Base-by-base conservation (phyloP, 2,329 filamentous ascomycete species). In the Claviceps pusilla region DNA sequence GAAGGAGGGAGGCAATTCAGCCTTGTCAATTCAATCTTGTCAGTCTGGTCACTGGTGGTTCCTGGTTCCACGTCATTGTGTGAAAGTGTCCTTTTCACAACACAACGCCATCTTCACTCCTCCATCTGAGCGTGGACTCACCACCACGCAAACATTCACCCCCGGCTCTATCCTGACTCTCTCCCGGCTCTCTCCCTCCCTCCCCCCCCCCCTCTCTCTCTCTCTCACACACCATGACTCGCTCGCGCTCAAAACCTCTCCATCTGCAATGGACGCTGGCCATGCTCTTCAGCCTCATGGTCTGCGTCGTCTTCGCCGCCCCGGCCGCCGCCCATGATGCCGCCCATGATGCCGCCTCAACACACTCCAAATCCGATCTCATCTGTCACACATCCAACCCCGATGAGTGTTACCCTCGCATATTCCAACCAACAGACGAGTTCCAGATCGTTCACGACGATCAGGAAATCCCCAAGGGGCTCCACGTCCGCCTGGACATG, bases 401-500 rank as follows among this genome's bases (percentile, higher is more conserved):
- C 0, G 66, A 73, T 48, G 82, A 84, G 55, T 87, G 83, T 65
- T 87, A 87, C 59, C 81, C 83, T 1, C 76, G 74, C 50, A 58
- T 83, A 2, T 87, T 87, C 57, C 71, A 77, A 54, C 72, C 83
- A 1, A 86, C 82, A 1, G 69, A 82, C 50, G 75, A 84, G 55
- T 87, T 86, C 59, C 81, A 84, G 64, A 62, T 68, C 7, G 73
- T 87, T 45, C 79, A 74, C 56, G 74, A 79, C 41, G 83, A 84
- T 59, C 83, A 87, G 64, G 76, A 84, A 42, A 63, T 87, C 3
- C 83, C 83, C 1, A 68, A 73, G 0, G 83, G 83, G 6, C 73
- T 87, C 4, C 83, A 87, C 63, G 75, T 86, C 52, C 77, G 82
- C 43, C 67, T 87, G 54, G 79, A 87, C 62, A 73, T 87, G 49